Evolutionary conservation across 2,329 filamentous ascomycete species (phyloP), one percentile per base, ranked within the genome.

Genomic region (Cytospora schulzeri): DNA sequence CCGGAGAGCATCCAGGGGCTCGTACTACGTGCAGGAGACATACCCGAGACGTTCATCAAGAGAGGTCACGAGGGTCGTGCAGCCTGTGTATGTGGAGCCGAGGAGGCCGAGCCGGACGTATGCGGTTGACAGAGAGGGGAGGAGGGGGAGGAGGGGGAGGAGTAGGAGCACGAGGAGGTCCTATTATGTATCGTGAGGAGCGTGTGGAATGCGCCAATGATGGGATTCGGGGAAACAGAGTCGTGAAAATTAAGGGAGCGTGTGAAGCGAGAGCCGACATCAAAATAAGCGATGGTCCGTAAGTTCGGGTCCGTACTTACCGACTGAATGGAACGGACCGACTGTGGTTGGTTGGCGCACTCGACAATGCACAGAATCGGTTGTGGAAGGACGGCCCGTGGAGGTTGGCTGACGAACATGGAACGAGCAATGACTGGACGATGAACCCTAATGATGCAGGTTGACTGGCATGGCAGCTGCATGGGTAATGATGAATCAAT

Each of bases 21-120:
- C 41, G 14, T 35, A 59, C 57, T 38, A 59, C 57, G 29, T 50
- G 14, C 57, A 50, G 28, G 45, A 59, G 28, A 33, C 22, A 19
- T 41, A 58, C 2, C 56, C 56, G 41, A n/a, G 41, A 31, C n/a
- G 56, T 41, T 51, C 56, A 5, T 50, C 35, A 12, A 57, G 56
- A 33, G 41, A 58, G 41, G 56, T 33, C 28, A 28, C 33, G 12
- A 28, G 38, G 41, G 48, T 24, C 19, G 41, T 58, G 41, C 56
- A 58, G 28, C 57, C 57, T n/a, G 57, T 59, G 28, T 51, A 59
- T 33, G 22, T 48, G 41, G 57, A 51, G 45, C 57, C 57, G 57
- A 59, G 57, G 41, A 9, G 45, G 57, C 57, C 45, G n/a, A 51
- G 57, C 22, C 35, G 57, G 45, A 19, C 57, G 56, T 48, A 58